Conservation (phyloP, 2,329 filamentous ascomycete genomes). For the Fusarium anthophilum region DNA sequence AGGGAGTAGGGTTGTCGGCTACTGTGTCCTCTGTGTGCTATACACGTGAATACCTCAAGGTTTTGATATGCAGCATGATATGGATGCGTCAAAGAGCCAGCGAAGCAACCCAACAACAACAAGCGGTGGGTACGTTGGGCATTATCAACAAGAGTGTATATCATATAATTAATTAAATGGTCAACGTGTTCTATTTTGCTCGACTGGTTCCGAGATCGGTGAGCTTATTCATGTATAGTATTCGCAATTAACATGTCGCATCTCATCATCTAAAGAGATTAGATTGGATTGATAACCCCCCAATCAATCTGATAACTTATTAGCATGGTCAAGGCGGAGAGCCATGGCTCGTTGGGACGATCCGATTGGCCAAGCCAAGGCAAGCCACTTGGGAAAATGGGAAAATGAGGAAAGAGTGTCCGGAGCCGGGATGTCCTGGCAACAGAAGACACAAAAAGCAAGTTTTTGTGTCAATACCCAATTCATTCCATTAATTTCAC, state of each 20-base stretch:
- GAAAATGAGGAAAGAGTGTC: constrained; percentile 9
- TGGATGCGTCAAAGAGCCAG: not conserved
- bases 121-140: constrained; percentile 1
- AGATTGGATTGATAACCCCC: constrained; percentile 45
- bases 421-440: not conserved
- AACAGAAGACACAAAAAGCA: not conserved
- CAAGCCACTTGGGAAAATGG: not conserved
- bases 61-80: constrained; percentile 6
- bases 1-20: constrained; percentile 9
- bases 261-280: constrained; percentile 35
- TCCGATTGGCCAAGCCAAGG: constrained; percentile 29
- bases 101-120: constrained; percentile 9
- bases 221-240: not conserved
- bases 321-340: constrained; percentile 6
- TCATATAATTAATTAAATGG: not conserved
- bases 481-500: not conserved
- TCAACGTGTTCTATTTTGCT: not conserved
- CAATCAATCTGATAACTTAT: constrained; percentile 33
- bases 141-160: not conserved
- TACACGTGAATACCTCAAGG: not conserved
- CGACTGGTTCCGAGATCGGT: constrained; percentile 34
- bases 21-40: constrained; percentile 10
- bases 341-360: constrained; percentile 9
- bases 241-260: constrained; percentile 10
- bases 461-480: not conserved